Base-by-base conservation (phyloP, 805 yeast species). In the Candida nonsorbophila region DNA sequence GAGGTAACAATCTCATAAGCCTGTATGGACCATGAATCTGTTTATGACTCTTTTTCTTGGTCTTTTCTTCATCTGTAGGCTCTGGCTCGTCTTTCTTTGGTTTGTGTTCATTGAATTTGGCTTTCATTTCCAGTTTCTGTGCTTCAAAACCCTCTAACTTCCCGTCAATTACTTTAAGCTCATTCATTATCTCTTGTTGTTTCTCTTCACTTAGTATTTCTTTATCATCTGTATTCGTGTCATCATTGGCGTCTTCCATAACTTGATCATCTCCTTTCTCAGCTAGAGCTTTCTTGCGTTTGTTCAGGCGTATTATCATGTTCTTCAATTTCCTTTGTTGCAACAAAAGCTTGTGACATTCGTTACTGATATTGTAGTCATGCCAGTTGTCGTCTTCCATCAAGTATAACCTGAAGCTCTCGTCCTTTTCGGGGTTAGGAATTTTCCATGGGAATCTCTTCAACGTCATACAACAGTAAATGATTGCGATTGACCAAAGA, bases 391-490 rank as follows among this genome's bases (percentile, higher is more conserved):
- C 92, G 58, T 84, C 92, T 17, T 87, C 74, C 16, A 84, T 74
- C 25, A 90, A 81, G 52, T 84, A 88, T 42, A 84, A 53, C 55
- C 83, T 84, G 61, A 87, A 88, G 37, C 92, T 79, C 42, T 78
- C 74, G 55, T 87, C 96, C 28, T 80, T 67, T 29, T 51, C 61
- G 27, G 77, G 55, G 47, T 84, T 81, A 6, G 97, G 96, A 6
- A 85, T 84, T 51, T 85, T 86, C 96, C 96, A 87, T 6, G 96
- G 96, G 59, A 87, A 87, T 59, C 86, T 83, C 50, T 85, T 81
- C 53, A 87, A 66, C 35, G 84, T 74, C 95, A 87, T 86, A 62
- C 96, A 87, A 42, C 94, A 84, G 56, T 83, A 84, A 27, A 87
- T 84, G 36, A 87, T 85, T 6, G 95, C 95, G 19, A 78, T 77